Percentiles rank a stretch among this genome's conserved stretches.
Conservation (phyloP, 2,329 filamentous ascomycete species). For the Cladosporium sp. region DNA sequence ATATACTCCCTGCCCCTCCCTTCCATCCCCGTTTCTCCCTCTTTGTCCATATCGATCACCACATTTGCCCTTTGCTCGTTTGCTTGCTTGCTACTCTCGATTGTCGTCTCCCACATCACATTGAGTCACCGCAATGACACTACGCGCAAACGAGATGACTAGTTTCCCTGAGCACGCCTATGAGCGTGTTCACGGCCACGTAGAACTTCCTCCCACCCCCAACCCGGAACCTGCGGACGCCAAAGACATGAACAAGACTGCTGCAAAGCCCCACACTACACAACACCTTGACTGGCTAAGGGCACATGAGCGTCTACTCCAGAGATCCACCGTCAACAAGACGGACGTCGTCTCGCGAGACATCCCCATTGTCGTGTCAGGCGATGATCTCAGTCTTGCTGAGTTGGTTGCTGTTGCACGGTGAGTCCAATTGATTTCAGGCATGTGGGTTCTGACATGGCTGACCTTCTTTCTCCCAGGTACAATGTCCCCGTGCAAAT, state of each 20-base stretch:
- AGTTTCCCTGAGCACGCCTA: conserved; percentile 13
- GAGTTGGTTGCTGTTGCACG: conserved; percentile 19
- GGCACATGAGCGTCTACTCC: conserved; percentile 4
- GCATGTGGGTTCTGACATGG: background rate
- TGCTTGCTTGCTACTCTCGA: background rate
- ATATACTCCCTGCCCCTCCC: background rate
- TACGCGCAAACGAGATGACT: conserved; percentile 7
- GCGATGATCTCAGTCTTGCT: conserved; percentile 16
- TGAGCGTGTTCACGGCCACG: conserved; percentile 10
- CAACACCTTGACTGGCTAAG: conserved; percentile 10
- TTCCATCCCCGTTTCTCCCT: background rate
- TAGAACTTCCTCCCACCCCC: conserved; percentile 8
- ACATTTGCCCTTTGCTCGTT: background rate
- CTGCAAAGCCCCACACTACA: background rate
- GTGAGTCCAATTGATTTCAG: conserved; percentile 1
- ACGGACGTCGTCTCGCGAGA: conserved; percentile 1
- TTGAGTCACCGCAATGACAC: conserved; percentile 6
- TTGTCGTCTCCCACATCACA: background rate
- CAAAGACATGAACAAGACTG: conserved; percentile 5
- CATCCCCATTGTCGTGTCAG: conserved; percentile 13
- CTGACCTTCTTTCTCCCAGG: background rate
- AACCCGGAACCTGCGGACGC: conserved; percentile 13
- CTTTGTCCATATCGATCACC: background rate
- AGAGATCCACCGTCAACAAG: background rate
- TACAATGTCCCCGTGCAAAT: conserved; percentile 16